Evolutionary conservation across 2,329 filamentous ascomycete species (phyloP).

Genomic region (Venturia carpophila): DNA sequence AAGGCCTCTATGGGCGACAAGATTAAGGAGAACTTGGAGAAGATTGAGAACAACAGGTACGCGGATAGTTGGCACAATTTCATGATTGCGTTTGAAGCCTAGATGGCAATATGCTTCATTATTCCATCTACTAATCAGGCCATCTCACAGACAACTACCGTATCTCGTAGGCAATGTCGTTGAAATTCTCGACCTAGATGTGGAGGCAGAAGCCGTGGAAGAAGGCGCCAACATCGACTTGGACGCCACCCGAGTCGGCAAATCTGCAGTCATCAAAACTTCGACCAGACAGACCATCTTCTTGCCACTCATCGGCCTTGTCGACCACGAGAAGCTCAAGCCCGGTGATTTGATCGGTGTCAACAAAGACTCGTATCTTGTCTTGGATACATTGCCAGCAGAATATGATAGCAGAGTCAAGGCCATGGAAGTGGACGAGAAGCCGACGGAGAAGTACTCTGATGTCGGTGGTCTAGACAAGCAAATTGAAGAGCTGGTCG

Average conservation of each 20-base stretch:
- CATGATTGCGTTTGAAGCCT: constrained; percentile 5
- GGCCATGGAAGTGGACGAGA: constrained; percentile 99
- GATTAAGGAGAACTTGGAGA: constrained; percentile 98
- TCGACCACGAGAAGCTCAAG: constrained; percentile 91
- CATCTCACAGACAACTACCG: constrained; percentile 68
- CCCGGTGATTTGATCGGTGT: constrained; percentile 95
- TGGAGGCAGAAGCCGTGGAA: constrained; percentile 89
- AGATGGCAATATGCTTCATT: background rate
- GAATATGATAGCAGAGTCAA: constrained; percentile 99
- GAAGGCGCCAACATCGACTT: constrained; percentile 98
- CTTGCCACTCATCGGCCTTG: constrained; percentile 89
- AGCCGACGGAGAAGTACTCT: constrained; percentile 97
- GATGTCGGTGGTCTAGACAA: constrained; percentile 97
- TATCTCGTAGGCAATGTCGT: constrained; percentile 98
- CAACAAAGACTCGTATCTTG: constrained; percentile 97
- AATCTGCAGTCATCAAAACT: constrained; percentile 98
- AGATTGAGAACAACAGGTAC: constrained; percentile 98
- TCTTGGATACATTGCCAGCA: constrained; percentile 90
- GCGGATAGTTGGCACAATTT: constrained; percentile 22
- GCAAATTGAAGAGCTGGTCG: constrained; percentile 97
- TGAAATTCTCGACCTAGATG: constrained; percentile 91
- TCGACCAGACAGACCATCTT: constrained; percentile 98
- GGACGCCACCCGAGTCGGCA: constrained; percentile 91
- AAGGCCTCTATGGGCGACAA: constrained; percentile 95
- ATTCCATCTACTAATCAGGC: background rate